Evolutionary conservation across 2,329 filamentous ascomycete genomes (phyloP), one percentile per base, ranked within the genome.

Genomic region (Paraconiothyrium brasiliense): DNA sequence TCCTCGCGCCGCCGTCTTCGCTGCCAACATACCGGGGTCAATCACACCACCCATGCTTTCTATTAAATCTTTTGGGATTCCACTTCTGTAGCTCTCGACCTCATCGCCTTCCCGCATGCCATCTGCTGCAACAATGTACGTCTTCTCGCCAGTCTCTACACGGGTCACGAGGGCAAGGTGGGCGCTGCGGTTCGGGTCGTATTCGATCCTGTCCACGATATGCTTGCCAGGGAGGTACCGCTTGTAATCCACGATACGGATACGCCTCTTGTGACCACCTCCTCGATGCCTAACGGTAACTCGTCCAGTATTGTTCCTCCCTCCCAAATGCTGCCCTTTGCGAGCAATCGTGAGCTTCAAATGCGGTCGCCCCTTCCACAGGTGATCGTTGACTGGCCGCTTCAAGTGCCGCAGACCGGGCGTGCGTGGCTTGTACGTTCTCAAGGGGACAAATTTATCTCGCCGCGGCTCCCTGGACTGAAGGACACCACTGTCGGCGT

Each of bases 121-220:
- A 70, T 99, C 95, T 0, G 95, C 88, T n/a, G 95, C 95, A 61
- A 99, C 84, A 67, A 99, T 97, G 79, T 99, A 99, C 67, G 90
- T 92, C 81, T 95, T 90, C 68, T 86, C 86, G 13, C 89, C 87
- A 0, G 91, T 94, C 51, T 88, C 86, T 67, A 93, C 83, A 71
- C 91, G 89, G 54, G 89, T 93, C 51, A 97, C 75, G 59, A 99
- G 85, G 6, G 95, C 95, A 79, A 99, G 94, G 77, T 99, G 95
- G 14, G 94, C 93, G 72, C 89, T 97, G 55, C 95, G 90, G 67
- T 93, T 93, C 0, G 95, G 95, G 72, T 99, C 96, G 78, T 98
- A 94, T 79, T 99, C 95, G 73, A 99, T 95, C 63, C 95, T 89
- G 76, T 98, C 94, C 58, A 99, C 94, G 16, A 90, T 81, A 71